Percentiles rank a stretch among this genome's conserved stretches.
phyloP scores from a whole-genome alignment of 148 eudicot genomes.

The Mesembryanthemum crystallinum region DNA sequence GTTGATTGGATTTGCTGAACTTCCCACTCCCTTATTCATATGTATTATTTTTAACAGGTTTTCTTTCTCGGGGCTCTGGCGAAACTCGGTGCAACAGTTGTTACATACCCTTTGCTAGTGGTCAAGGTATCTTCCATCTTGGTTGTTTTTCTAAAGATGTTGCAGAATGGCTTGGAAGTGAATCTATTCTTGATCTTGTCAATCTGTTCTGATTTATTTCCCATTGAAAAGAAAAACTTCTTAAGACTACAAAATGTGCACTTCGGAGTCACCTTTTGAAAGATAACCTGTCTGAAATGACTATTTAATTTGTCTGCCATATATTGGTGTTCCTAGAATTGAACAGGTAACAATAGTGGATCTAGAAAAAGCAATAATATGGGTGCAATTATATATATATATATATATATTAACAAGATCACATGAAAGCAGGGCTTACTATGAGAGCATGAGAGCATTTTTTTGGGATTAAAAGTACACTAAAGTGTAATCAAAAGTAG shows the following conservation, averaged over 20 bases:
- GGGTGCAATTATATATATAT: too few species aligned
- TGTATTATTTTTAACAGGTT: conserved; percentile 42
- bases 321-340: too few species aligned
- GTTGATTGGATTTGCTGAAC: background rate
- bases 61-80: conserved; percentile 86
- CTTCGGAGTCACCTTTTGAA: background rate
- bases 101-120: conserved; percentile 86
- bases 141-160: background rate
- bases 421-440: too few species aligned
- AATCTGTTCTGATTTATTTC: background rate
- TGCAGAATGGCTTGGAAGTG: background rate
- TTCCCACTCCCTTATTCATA: conserved; percentile 4
- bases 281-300: background rate
- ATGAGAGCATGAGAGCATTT: too few species aligned
- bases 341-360: too few species aligned
- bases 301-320: background rate
- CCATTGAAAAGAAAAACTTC: background rate
- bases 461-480: too few species aligned
- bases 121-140: conserved; percentile 60
- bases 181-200: conserved; percentile 7
- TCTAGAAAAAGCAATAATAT: too few species aligned
- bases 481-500: too few species aligned
- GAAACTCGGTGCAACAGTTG: conserved; percentile 89
- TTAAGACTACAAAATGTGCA: background rate
- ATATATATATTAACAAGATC: too few species aligned